Percentiles rank a stretch among this genome's conserved stretches.
phyloP scores from a whole-genome alignment of 108 stramenopile genomes.

The Cyclotella kingstonii region DNA sequence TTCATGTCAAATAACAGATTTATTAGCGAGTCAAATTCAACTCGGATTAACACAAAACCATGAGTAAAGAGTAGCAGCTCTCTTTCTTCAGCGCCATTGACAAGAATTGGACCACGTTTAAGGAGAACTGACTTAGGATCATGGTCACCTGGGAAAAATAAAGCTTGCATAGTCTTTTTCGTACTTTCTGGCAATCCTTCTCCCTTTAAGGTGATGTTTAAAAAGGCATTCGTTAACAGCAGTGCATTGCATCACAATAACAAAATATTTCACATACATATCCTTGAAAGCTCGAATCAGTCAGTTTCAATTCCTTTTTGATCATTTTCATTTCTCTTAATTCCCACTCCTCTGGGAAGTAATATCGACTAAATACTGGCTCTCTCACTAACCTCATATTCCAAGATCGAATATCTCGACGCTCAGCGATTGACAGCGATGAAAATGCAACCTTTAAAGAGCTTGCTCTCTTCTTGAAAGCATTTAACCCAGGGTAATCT shows the following conservation, averaged over 20 bases:
- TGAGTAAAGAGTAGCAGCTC: constrained; percentile 39
- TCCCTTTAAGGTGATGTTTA: neutral
- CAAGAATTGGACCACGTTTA: constrained; percentile 36
- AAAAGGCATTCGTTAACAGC: neutral
- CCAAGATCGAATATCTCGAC: constrained; percentile 28
- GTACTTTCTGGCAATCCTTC: constrained; percentile 11
- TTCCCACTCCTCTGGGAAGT: constrained; percentile 39
- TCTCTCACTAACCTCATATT: constrained; percentile 20
- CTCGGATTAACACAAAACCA: constrained; percentile 19
- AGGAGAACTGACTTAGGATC: constrained; percentile 40
- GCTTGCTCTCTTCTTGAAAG: neutral
- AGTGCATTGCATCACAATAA: neutral
- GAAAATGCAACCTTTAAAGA: constrained; percentile 10
- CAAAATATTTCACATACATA: neutral
- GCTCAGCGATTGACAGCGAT: constrained; percentile 25
- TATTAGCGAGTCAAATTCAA: constrained; percentile 29
- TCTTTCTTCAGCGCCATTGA: constrained; percentile 25
- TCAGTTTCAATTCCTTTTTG: constrained; percentile 17
- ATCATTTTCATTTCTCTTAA: constrained; percentile 23
- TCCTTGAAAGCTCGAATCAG: neutral
- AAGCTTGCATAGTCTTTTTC: constrained; percentile 4
- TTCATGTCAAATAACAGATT: constrained; percentile 19
- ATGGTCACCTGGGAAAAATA: constrained; percentile 26
- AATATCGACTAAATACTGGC: constrained; percentile 41
- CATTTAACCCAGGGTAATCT: neutral